phyloP scores from a whole-genome alignment of 352 stramenopile species.

The Phytopythium montanum region DNA sequence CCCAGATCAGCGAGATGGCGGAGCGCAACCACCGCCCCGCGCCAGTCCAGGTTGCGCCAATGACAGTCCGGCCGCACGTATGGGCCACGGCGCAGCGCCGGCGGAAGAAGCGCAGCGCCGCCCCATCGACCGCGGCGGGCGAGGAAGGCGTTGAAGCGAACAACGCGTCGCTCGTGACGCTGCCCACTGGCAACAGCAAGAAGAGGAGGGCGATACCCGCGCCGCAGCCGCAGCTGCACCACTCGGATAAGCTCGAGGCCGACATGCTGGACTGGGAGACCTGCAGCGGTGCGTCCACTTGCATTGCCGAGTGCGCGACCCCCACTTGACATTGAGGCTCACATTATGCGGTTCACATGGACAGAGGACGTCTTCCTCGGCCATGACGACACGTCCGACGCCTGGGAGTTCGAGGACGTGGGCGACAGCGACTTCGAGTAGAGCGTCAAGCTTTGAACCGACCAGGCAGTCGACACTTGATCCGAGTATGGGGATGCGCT shows the following conservation, averaged over 20 bases:
- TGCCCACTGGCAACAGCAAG: slow-evolving; percentile 4
- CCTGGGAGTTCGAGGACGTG: slow-evolving; percentile 59
- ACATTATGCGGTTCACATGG: not conserved
- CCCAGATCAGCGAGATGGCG: slow-evolving; percentile 70
- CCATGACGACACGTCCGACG: slow-evolving; percentile 15
- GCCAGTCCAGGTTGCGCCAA: not conserved
- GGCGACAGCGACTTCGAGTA: slow-evolving; percentile 67
- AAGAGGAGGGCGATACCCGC: slow-evolving; percentile 11
- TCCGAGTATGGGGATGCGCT: not conserved
- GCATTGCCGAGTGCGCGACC: not conserved
- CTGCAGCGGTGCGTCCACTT: slow-evolving; percentile 43
- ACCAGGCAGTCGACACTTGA: not conserved
- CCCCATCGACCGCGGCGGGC: not conserved
- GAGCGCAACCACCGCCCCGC: slow-evolving; percentile 18
- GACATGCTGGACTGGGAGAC: slow-evolving; percentile 67
- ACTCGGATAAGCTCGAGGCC: slow-evolving; percentile 22
- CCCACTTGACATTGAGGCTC: not conserved
- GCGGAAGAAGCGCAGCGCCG: slow-evolving; percentile 2
- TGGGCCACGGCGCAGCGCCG: slow-evolving; percentile 17
- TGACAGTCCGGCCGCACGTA: slow-evolving; percentile 5
- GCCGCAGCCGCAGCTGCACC: not conserved
- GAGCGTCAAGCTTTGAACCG: not conserved
- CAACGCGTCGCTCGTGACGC: not conserved
- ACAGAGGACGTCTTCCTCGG: slow-evolving; percentile 30
- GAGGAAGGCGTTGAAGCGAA: not conserved